Base-by-base conservation (phyloP, 306 rosid species). In the Quercus cerris region DNA sequence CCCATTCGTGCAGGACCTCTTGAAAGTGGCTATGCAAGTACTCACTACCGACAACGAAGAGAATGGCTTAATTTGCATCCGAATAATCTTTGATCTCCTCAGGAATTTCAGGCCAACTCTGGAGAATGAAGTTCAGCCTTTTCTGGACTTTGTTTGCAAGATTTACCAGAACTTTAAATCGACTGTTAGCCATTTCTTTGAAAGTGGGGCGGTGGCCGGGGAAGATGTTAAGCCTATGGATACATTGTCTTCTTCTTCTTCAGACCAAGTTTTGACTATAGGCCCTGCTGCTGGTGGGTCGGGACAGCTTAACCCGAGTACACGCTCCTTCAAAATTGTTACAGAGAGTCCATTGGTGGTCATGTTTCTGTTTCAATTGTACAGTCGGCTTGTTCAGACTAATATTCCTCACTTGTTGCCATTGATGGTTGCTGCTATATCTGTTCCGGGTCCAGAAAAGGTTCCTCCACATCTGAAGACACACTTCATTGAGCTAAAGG, bases 261-360 rank as follows among this genome's bases (percentile, higher is more conserved):
- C 90, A 18, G 98, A 96, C 79, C 93, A 89, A 73, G 63, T 86
- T 30, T 54, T 90, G 63, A 81, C 75, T 56, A 22, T 78, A 28
- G 57, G 88, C 80, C 62, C 77, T 63, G 77, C 87, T 44, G 80
- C 89, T 77, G 71, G 85, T 19, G 97, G 89, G 73, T 87, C 93
- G 17, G 82, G 82, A 20, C 96, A 91, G 87, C 96, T 96, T 77
- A 96, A 96, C 80, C 97, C 99, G 17, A 96, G 98, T 84, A 88
- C 92, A 20, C 93, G 98, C 19, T 96, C 99, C 35, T 96, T 96
- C 86, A 96, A 93, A 90, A 88, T 93, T 70, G 94, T 96, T 59
- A 96, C 98, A 0, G 99, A 96, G 92, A 90, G 99, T 85, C 99
- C 99, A 17, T 85, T 96, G 73, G 98, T 96, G 82, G 99, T 93